phyloP scores from a whole-genome alignment of 345 rosid genomes.

The Xanthoceras sorbifolium region DNA sequence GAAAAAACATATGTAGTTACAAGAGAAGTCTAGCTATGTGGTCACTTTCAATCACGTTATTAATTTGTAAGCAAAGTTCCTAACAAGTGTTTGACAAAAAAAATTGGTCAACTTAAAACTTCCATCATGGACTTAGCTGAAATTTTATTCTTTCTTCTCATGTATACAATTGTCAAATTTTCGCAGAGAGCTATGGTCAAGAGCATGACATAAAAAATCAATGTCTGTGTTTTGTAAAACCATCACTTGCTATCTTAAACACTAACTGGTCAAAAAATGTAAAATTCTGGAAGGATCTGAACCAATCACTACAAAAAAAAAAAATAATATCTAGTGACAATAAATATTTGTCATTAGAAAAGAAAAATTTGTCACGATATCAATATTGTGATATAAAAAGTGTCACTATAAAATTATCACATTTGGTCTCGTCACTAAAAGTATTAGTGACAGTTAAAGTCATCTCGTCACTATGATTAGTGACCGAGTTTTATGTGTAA shows the following conservation, averaged over 20 bases:
- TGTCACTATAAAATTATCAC: no score
- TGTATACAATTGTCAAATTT: background rate
- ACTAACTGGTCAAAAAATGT: no score
- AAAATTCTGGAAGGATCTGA: background rate
- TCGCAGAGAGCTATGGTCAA: background rate
- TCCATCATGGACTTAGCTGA: background rate
- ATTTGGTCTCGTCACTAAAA: no score
- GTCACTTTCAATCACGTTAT: background rate
- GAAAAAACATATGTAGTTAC: background rate
- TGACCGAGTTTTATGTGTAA: no score
- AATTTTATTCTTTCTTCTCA: background rate
- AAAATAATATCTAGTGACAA: no score
- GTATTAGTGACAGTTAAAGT: no score
- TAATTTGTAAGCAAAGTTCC: background rate
- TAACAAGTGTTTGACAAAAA: background rate
- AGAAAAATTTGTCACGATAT: no score
- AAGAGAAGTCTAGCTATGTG: background rate
- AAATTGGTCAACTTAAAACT: background rate
- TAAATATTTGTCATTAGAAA: no score
- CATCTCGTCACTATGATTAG: no score
- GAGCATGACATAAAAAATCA: background rate
- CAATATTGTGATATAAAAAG: no score
- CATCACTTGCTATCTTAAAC: background rate
- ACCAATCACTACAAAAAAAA: no score
- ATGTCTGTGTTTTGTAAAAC: background rate